Base-by-base conservation (phyloP, 441 rosid species). In the Aquilaria agallochum region DNA sequence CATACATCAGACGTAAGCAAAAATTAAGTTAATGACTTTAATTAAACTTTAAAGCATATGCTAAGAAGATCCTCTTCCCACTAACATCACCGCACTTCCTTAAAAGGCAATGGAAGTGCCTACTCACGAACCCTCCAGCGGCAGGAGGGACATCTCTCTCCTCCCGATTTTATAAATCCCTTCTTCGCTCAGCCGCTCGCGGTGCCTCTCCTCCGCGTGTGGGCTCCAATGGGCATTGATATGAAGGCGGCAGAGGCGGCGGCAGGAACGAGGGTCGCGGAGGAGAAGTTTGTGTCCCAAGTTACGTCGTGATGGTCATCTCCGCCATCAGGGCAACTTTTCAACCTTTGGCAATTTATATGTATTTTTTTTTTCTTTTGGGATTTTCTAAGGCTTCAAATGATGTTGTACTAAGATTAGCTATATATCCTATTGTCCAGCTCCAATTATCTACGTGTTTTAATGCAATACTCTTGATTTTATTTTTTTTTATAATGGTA, bases 291-390 rank as follows among this genome's bases (percentile, higher is more conserved):
- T 44, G 11, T 30, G 9, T n/a, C 54, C 65, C 49, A 53, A 49
- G 56, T 65, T 45, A 66, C 42, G 65, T 65, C 71, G 31, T 64
- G 70, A 57, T 63, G 75, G 67, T 65, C 52, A 62, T 32, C 55
- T 31, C 12, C 47, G 60, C 58, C 66, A 54, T 67, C 48, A 75
- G 84, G 87, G 87, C 84, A 74, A 82, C 80, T 72, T 52, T 36
- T 51, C 33, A 67, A 70, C 72, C 87, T 82, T 82, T 77, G 84
- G 87, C 87, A 82, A 66, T 53, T 60, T 10, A 61, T 55, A 68
- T 64, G 50, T 30, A 20, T 55, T 50, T 27, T 7, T 31, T 36
- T 36, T 2, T 36, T 8, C 42, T 36, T 36, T 36, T 36, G 42
- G 42, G 7, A 36, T 36, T 36, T 36, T 36, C 7, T 36, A 49